These are phyloP conservation scores for Xylaria nigripes DNA, from an alignment of 495 filamentous ascomycete species.

Conservation along the genomic window DNA sequence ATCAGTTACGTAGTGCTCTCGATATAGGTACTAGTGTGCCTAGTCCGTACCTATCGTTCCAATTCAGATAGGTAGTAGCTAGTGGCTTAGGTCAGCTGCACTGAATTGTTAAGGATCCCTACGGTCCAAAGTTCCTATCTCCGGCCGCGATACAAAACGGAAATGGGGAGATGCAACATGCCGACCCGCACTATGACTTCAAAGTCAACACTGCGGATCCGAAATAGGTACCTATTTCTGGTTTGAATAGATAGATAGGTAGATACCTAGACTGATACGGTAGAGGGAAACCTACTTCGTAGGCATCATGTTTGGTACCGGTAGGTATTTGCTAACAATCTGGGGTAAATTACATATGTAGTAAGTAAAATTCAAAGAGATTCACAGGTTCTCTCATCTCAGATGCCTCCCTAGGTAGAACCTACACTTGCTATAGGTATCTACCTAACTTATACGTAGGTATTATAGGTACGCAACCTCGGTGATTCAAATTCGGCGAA, in stretches of 20 bases:
- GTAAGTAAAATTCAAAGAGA: neutral
- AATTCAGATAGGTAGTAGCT: too few relatives aligned
- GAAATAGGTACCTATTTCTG: neutral
- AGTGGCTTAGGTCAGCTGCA: too few relatives aligned
- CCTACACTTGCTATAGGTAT: too few relatives aligned
- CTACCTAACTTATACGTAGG: too few relatives aligned
- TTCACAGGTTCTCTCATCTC: neutral
- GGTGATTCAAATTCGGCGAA: neutral
- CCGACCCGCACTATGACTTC: slow-evolving; percentile 4
- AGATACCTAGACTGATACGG: too few relatives aligned
- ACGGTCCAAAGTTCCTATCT: neutral
- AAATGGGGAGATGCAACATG: neutral
- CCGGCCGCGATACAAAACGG: neutral
- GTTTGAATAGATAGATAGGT: neutral
- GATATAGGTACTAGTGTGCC: too few relatives aligned
- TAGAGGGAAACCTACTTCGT: neutral
- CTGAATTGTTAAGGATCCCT: too few relatives aligned
- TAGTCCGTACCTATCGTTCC: too few relatives aligned
- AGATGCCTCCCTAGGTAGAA: too few relatives aligned
- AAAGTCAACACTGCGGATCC: neutral
- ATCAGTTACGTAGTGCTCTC: too few relatives aligned
- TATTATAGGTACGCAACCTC: too few relatives aligned
- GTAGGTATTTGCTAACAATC: neutral
- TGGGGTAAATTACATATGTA: slow-evolving; percentile 8
- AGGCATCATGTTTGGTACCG: neutral